phyloP scores from a whole-genome alignment of 2,329 filamentous ascomycete genomes.

The Sporothrix luriei region DNA sequence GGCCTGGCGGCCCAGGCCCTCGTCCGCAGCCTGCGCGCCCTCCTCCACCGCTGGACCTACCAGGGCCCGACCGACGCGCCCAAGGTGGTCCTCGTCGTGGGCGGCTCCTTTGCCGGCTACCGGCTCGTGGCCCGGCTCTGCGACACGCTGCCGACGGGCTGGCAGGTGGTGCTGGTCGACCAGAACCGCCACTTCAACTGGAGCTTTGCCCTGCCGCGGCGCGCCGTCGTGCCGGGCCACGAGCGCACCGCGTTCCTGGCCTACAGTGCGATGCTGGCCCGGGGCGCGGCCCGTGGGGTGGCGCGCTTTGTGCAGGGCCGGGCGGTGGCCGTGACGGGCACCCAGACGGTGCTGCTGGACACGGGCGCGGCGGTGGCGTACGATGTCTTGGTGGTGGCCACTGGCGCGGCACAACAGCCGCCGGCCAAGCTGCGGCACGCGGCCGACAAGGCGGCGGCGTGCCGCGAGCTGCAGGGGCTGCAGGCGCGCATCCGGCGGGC shows the following conservation, averaged over 20 bases:
- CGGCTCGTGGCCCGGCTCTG: constrained; percentile 53
- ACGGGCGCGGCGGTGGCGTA: constrained; percentile 51
- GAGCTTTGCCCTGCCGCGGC: constrained; percentile 62
- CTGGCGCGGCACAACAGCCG: constrained; percentile 52
- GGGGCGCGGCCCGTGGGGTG: constrained; percentile 41
- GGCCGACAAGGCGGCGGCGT: constrained; percentile 48
- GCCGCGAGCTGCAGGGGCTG: constrained; percentile 49
- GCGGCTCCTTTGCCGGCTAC: constrained; percentile 61
- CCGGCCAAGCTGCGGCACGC: constrained; percentile 54
- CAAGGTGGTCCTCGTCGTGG: constrained; percentile 58
- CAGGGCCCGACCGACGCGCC: constrained; percentile 33
- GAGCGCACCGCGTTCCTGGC: constrained; percentile 64
- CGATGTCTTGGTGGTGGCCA: constrained; percentile 60
- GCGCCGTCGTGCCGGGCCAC: constrained; percentile 58
- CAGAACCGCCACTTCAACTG: constrained; percentile 64
- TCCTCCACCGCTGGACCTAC: constrained; percentile 32
- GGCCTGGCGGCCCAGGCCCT: constrained; percentile 9
- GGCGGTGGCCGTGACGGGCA: neutral
- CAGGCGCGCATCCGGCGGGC: constrained; percentile 51
- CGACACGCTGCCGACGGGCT: constrained; percentile 53
- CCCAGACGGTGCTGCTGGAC: neutral
- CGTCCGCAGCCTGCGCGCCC: constrained; percentile 19
- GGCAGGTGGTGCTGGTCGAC: constrained; percentile 60
- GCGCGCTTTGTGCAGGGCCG: constrained; percentile 48
- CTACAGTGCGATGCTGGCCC: constrained; percentile 50